Evolutionary conservation across 768 basidiomycete genomes (phyloP).

Genomic region (Russula sp.): DNA sequence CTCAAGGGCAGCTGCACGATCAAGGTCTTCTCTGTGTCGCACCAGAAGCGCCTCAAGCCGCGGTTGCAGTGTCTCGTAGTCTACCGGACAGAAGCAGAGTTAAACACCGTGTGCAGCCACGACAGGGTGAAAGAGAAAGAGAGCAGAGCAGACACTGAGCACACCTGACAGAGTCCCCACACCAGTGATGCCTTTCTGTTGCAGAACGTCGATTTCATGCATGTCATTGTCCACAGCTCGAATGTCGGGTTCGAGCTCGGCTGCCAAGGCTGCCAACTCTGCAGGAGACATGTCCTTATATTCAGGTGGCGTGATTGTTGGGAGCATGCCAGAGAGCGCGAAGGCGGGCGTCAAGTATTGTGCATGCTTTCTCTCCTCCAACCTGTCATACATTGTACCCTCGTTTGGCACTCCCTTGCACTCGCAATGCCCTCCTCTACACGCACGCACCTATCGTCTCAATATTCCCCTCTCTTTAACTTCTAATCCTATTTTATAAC

Average conservation of each 20-base stretch:
- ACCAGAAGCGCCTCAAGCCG: slow-evolving; percentile 52
- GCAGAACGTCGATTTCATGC: slow-evolving; percentile 64
- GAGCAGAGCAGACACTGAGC: background rate
- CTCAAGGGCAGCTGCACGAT: slow-evolving; percentile 55
- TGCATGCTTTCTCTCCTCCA: slow-evolving; percentile 27
- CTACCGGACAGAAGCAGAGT: slow-evolving; percentile 27
- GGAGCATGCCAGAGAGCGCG: slow-evolving; percentile 56
- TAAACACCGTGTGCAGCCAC: background rate
- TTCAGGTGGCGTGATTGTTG: slow-evolving; percentile 38
- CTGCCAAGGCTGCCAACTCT: slow-evolving; percentile 62
- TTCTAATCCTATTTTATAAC: background rate
- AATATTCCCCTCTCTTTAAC: background rate
- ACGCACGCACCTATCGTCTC: background rate
- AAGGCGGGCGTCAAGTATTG: slow-evolving; percentile 69
- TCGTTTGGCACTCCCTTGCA: background rate
- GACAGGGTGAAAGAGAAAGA: background rate
- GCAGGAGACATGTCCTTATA: slow-evolving; percentile 59
- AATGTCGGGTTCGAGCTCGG: slow-evolving; percentile 79
- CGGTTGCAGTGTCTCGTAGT: slow-evolving; percentile 59
- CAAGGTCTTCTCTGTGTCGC: slow-evolving; percentile 52
- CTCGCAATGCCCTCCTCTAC: background rate
- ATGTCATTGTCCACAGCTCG: slow-evolving; percentile 78
- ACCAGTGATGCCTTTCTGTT: slow-evolving; percentile 60
- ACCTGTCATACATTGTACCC: slow-evolving; percentile 6
- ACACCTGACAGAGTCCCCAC: slow-evolving; percentile 65